Evolutionary conservation across 2,329 filamentous ascomycete genomes (phyloP).

Genomic region (Hymenoscyphus repandus): DNA sequence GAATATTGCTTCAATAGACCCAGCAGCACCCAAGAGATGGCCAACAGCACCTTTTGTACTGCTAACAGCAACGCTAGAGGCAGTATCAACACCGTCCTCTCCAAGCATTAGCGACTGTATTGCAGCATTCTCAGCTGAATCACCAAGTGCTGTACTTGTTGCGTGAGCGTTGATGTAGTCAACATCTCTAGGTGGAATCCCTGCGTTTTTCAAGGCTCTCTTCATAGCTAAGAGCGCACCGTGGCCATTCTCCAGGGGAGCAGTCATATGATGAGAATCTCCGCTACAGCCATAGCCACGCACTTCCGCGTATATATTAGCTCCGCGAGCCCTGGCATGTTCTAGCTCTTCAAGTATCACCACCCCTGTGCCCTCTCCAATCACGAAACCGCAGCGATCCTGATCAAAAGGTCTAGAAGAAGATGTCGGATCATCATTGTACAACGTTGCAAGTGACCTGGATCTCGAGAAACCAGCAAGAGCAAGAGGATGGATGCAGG

Average conservation of each 20-base stretch:
- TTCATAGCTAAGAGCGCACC: conserved; percentile 85
- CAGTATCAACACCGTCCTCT: conserved; percentile 56
- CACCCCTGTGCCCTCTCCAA: conserved; percentile 86
- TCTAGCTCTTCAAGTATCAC: conserved; percentile 84
- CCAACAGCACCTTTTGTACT: conserved; percentile 93
- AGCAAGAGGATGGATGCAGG: conserved; percentile 90
- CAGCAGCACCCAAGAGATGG: conserved; percentile 85
- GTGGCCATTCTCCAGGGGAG: conserved; percentile 74
- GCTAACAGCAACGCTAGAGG: conserved; percentile 71
- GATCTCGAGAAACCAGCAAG: conserved; percentile 88
- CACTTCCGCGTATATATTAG: conserved; percentile 82
- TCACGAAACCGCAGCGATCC: conserved; percentile 78
- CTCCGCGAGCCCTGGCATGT: conserved; percentile 75
- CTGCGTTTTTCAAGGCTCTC: conserved; percentile 69
- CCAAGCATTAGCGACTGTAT: conserved; percentile 75
- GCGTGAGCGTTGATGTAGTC: conserved; percentile 97
- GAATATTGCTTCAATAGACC: conserved; percentile 85
- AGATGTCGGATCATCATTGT: conserved; percentile 64
- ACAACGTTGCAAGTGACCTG: conserved; percentile 76
- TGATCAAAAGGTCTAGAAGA: conserved; percentile 86
- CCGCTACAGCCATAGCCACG: conserved; percentile 85
- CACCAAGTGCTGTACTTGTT: conserved; percentile 80
- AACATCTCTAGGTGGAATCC: conserved; percentile 62
- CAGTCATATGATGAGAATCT: conserved; percentile 91
- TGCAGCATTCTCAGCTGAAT: conserved; percentile 80